Conservation (phyloP, 352 stramenopile species). For the Globisporangium polare region DNA sequence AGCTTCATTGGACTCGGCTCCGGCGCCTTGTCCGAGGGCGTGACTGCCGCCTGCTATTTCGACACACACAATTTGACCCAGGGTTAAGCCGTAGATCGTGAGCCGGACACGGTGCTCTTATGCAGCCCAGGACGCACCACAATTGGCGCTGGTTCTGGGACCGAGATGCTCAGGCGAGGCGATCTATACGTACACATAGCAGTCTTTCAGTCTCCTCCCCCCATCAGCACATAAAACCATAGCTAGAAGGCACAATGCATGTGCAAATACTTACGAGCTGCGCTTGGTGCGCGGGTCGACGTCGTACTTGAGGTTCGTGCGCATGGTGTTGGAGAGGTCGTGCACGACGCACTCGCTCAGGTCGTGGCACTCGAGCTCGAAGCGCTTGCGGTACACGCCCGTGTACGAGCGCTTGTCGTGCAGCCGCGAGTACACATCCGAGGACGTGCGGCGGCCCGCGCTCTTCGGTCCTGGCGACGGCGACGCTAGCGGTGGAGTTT, state of each 20-base stretch:
- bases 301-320: constrained; percentile 51
- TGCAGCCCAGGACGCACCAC: constrained; percentile 13
- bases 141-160: constrained; percentile 10
- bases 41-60: constrained; percentile 10
- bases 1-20: constrained; percentile 30
- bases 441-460: constrained; percentile 4
- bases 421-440: constrained; percentile 50
- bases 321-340: constrained; percentile 50
- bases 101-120: too few relatives aligned
- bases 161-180: constrained; percentile 15
- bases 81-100: too few relatives aligned
- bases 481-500: background rate
- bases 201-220: background rate
- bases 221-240: too few relatives aligned
- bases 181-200: constrained; percentile 4
- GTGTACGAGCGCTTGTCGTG: constrained; percentile 62
- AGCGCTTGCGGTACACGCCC: constrained; percentile 61
- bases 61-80: background rate
- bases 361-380: constrained; percentile 45
- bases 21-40: constrained; percentile 11
- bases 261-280: constrained; percentile 22
- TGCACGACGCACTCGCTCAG: constrained; percentile 48
- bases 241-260: background rate
- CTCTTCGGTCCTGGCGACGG: background rate
- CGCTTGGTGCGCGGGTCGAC: constrained; percentile 43